Evolutionary conservation across 176 grass and related monocot genomes (phyloP).

Genomic region (Paspalum vaginatum): DNA sequence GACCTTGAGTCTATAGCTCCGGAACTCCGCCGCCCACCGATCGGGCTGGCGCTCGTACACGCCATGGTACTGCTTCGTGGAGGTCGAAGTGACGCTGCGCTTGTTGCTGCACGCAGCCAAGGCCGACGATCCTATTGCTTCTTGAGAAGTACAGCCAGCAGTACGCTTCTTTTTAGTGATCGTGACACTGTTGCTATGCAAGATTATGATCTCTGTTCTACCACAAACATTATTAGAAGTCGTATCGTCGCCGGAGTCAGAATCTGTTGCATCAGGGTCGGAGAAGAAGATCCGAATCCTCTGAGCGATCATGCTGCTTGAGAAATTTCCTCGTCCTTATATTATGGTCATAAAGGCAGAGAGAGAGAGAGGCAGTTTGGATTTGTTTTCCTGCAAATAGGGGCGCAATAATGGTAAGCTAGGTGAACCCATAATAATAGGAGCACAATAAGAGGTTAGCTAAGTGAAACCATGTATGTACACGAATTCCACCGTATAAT

Average conservation of each 20-base stretch:
- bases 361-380: no score
- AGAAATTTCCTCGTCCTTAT: neutral
- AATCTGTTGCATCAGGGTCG: conserved; percentile 37
- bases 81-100: neutral
- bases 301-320: neutral
- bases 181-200: neutral
- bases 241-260: conserved; percentile 14
- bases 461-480: no score
- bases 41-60: conserved; percentile 32
- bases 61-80: neutral
- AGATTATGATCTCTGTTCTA: neutral
- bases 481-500: no score
- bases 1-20: conserved; percentile 23
- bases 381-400: no score
- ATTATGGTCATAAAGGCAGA: no score
- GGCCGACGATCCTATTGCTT: neutral
- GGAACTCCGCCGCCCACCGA: conserved; percentile 43
- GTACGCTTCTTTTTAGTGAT: neutral
- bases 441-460: no score
- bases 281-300: conserved; percentile 21
- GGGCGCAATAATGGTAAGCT: no score
- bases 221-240: neutral
- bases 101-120: neutral
- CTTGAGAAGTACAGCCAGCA: neutral
- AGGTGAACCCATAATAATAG: no score